Conservation (phyloP, 2,329 filamentous ascomycete species). For the Phoma herbarum region DNA sequence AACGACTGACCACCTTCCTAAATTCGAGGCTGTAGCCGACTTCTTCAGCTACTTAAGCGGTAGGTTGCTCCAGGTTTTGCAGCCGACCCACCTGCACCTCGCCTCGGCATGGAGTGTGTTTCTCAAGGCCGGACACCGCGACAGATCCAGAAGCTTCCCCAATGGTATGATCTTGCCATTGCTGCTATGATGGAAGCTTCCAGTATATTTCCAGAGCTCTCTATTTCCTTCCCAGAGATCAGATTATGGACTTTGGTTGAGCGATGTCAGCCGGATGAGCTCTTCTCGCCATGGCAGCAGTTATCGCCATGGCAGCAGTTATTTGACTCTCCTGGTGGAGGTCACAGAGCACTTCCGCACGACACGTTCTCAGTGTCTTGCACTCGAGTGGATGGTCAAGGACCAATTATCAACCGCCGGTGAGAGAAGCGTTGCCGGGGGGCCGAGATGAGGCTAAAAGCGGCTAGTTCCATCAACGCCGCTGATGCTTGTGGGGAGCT, state of each 20-base stretch:
- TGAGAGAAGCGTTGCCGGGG: conserved; percentile 3
- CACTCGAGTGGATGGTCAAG: no score
- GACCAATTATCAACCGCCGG: not conserved
- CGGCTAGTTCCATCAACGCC: conserved; percentile 9
- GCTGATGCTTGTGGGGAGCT: conserved; percentile 18
- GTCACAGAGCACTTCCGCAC: not conserved
- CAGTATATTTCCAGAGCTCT: no score
- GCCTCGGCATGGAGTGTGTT: no score
- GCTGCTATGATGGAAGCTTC: not conserved
- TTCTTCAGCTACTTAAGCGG: not conserved
- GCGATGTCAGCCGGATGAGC: not conserved
- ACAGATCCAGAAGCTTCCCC: not conserved
- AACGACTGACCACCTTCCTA: not conserved
- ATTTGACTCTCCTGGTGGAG: no score
- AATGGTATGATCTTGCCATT: not conserved
- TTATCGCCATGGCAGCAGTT: not conserved
- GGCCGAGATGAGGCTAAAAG: conserved; percentile 1
- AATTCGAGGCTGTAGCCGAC: not conserved
- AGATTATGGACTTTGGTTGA: no score
- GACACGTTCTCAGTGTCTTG: not conserved
- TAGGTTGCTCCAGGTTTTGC: not conserved
- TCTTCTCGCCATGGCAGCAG: not conserved
- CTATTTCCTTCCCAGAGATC: no score
- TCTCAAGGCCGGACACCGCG: no score
- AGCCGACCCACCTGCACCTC: not conserved